phyloP scores from a whole-genome alignment of 1,284 basidiomycete genomes.

The Tilletia setariae region DNA sequence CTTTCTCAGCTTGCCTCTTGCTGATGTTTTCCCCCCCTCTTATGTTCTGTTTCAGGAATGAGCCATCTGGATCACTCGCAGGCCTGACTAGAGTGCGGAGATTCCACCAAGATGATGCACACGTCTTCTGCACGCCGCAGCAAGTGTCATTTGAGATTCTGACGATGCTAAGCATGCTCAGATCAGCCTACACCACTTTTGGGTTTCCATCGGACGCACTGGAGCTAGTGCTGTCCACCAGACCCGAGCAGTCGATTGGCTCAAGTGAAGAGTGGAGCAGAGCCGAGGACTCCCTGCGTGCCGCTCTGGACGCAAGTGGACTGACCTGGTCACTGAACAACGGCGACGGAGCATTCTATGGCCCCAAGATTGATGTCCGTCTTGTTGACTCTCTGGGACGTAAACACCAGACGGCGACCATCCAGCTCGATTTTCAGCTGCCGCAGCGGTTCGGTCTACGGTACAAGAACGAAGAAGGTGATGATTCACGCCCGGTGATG shows the following conservation, averaged over 20 bases:
- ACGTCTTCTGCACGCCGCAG: conserved; percentile 47
- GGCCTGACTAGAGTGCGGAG: conserved; percentile 47
- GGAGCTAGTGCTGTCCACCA: conserved; percentile 51
- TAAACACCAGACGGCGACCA: conserved; percentile 51
- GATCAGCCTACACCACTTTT: conserved; percentile 47
- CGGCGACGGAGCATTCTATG: conserved; percentile 53
- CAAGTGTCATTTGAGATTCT: conserved; percentile 44
- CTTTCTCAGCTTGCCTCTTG: too few species aligned
- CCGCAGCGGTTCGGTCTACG: conserved; percentile 45
- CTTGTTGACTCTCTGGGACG: conserved; percentile 46
- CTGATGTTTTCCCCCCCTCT: neutral
- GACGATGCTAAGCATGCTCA: conserved; percentile 50
- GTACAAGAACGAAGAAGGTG: conserved; percentile 31
- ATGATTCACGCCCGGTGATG: conserved; percentile 36
- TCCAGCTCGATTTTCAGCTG: conserved; percentile 53
- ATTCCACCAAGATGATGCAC: conserved; percentile 53
- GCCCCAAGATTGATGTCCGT: conserved; percentile 53
- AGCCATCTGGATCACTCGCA: conserved; percentile 44
- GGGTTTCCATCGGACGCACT: conserved; percentile 38
- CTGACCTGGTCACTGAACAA: conserved; percentile 41
- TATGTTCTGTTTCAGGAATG: conserved; percentile 30
- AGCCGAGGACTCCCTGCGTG: conserved; percentile 38
- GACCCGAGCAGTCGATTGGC: conserved; percentile 44
- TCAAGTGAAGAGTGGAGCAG: conserved; percentile 39
- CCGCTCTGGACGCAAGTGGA: conserved; percentile 38